Evolutionary conservation across 225 moss, liverwort and hornwort species (phyloP).

Genomic region (Polytrichum commune): DNA sequence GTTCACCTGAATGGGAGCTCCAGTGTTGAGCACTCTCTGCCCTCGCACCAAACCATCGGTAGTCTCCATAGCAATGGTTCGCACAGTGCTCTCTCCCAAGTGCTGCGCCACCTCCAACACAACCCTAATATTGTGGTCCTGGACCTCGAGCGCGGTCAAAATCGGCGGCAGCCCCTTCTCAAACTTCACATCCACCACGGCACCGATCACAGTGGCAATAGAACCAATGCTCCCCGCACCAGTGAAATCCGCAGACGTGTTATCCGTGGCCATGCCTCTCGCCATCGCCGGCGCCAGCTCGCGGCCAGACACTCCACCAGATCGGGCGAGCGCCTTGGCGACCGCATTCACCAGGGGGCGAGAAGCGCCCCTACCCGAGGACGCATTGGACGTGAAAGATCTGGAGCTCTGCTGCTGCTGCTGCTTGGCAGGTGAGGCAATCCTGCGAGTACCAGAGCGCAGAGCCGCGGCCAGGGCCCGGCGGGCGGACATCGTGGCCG

Average conservation of each 20-base stretch:
- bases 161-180: slow-evolving; percentile 91
- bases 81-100: slow-evolving; percentile 82
- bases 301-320: slow-evolving; percentile 25
- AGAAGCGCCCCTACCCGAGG: slow-evolving; percentile 29
- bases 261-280: slow-evolving; percentile 47
- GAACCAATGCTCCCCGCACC: slow-evolving; percentile 69
- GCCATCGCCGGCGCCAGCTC: slow-evolving; percentile 25
- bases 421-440: slow-evolving; percentile 9
- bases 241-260: slow-evolving; percentile 63
- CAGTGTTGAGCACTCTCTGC: slow-evolving; percentile 90
- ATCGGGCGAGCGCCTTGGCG: slow-evolving; percentile 53
- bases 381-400: slow-evolving; percentile 46
- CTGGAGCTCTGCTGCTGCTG: slow-evolving; percentile 12
- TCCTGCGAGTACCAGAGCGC: slow-evolving; percentile 59
- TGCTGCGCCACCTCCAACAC: slow-evolving; percentile 97
- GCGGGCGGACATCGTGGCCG: slow-evolving; percentile 45
- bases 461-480: slow-evolving; percentile 75
- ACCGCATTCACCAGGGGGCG: slow-evolving; percentile 57
- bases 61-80: slow-evolving; percentile 98
- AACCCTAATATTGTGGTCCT: slow-evolving; percentile 76
- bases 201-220: slow-evolving; percentile 82
- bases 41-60: slow-evolving; percentile 95
- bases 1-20: slow-evolving; percentile 82
- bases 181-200: slow-evolving; percentile 95
- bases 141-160: slow-evolving; percentile 83